These are phyloP conservation scores for Apostasia ramifera DNA, from an alignment of 106 monocot species.

Conservation along the genomic window DNA sequence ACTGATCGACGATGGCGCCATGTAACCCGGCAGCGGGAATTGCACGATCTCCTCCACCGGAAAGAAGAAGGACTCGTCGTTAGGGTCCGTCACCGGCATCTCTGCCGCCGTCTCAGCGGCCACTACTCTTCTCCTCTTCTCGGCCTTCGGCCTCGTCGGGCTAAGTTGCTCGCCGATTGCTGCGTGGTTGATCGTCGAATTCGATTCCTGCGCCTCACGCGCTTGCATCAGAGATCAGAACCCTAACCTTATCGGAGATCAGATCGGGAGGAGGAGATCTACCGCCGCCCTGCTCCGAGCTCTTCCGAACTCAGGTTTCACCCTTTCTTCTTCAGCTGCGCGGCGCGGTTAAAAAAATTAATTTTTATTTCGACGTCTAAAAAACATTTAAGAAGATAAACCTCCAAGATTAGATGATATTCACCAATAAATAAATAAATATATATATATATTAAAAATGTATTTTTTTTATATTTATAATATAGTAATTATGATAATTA, in stretches of 20 bases:
- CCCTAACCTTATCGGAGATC: background rate
- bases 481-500: too few relatives aligned
- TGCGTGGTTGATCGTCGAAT: slow-evolving; percentile 9
- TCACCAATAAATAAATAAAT: too few relatives aligned
- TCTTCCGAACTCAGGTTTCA: background rate
- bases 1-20: slow-evolving; percentile 60
- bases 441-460: too few relatives aligned
- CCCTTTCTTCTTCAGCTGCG: too few relatives aligned
- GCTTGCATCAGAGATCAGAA: slow-evolving; percentile 28
- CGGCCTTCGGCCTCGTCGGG: slow-evolving; percentile 6
- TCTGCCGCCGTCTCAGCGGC: background rate
- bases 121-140: slow-evolving; percentile 11
- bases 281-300: background rate
- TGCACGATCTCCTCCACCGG: slow-evolving; percentile 74
- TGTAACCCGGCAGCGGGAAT: slow-evolving; percentile 77
- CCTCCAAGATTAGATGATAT: too few relatives aligned
- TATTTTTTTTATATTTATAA: too few relatives aligned
- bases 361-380: too few relatives aligned
- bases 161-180: background rate
- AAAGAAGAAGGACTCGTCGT: slow-evolving; percentile 33
- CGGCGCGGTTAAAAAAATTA: too few relatives aligned
- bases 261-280: slow-evolving; percentile 6
- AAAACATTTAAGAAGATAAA: too few relatives aligned
- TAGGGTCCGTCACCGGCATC: slow-evolving; percentile 39
- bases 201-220: slow-evolving; percentile 1